A percentile compares a stretch with the other conserved stretches of the same genome.
phyloP scores from a whole-genome alignment of 768 basidiomycete genomes.

The Hysterangium stoloniferum region DNA sequence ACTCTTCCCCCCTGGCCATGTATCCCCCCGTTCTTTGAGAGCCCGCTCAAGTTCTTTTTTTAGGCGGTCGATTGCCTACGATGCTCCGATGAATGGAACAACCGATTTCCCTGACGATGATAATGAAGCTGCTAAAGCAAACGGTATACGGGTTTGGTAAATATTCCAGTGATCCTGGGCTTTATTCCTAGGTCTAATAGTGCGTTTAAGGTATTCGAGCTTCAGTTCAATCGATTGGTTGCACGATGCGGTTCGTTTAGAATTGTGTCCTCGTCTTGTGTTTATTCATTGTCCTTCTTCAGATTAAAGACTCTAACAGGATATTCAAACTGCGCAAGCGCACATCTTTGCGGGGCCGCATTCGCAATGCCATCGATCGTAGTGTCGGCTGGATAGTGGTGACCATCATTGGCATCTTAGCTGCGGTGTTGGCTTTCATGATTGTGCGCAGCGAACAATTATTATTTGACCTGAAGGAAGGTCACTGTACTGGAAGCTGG shows the following conservation, averaged over 20 bases:
- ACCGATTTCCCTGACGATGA: constrained; percentile 26
- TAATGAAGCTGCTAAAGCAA: constrained; percentile 57
- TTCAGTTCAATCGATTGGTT: constrained; percentile 94
- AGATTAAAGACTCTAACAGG: constrained; percentile 86
- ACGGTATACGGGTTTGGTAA: constrained; percentile 79
- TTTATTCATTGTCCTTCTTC: constrained; percentile 14
- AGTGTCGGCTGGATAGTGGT: constrained; percentile 86
- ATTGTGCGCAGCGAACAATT: constrained; percentile 81
- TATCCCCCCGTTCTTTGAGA: constrained; percentile 25
- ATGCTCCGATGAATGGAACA: constrained; percentile 34
- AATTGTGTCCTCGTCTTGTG: constrained; percentile 11
- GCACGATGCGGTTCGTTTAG: constrained; percentile 60
- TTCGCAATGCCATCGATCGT: constrained; percentile 62
- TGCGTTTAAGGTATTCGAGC: constrained; percentile 47
- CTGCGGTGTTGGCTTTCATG: constrained; percentile 79
- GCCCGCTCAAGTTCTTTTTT: constrained; percentile 27
- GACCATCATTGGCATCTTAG: constrained; percentile 78
- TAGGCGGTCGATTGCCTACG: constrained; percentile 45
- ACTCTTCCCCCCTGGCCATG: constrained; percentile 28
- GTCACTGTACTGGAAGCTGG: constrained; percentile 68
- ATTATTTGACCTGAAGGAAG: constrained; percentile 90
- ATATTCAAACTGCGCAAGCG: constrained; percentile 63
- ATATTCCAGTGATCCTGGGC: not conserved
- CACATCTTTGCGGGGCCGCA: constrained; percentile 59
- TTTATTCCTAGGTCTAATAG: not conserved